Evolutionary conservation across 2,329 filamentous ascomycete species (phyloP), one percentile per base, ranked within the genome.

Genomic region (Beauveria asiatica): DNA sequence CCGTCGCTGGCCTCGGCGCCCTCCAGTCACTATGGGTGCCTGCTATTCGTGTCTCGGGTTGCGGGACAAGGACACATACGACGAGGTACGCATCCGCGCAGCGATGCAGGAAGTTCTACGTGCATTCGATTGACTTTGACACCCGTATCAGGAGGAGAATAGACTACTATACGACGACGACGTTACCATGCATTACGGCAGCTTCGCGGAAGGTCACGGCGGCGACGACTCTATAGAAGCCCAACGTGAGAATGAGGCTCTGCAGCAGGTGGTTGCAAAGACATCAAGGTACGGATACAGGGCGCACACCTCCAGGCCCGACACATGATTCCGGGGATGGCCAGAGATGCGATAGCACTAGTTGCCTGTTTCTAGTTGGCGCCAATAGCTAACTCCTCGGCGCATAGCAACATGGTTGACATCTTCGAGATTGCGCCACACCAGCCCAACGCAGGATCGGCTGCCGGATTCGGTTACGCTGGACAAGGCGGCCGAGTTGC

Each of bases 401-500:
- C 33, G n/a, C 19, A 9, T 67, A 87, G 84, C 67, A 85, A 86
- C 67, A 82, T 87, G 73, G 83, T 87, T 62, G 84, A 87, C 68
- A 83, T 87, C 51, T 87, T 86, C 72, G 83, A 86, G 64, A 84
- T 86, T 67, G 79, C 81, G 41, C 82, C 83, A 23, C 78, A 81
- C 61, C 78, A 78, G 61, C 70, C 73, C 39, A 66, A 69, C 55
- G 66, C 69, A 63, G 67, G 75, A 65, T 67, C 72, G 64, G 62
- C 69, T 62, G 62, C 70, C 66, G 65, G 67, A 73, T 82, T 81
- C 57, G 73, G 73, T 27, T 79, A 80, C 65, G 76, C 80, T 56
- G 80, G 78, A 52, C 82, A 84, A 68, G 82, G 84, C 63, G 76
- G 79, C 50, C 79, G 80, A 61, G 70, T 83, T 25, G 75, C 80